Evolutionary conservation across 2,329 filamentous ascomycete species (phyloP).

Genomic region (Zymoseptoria tritici): DNA sequence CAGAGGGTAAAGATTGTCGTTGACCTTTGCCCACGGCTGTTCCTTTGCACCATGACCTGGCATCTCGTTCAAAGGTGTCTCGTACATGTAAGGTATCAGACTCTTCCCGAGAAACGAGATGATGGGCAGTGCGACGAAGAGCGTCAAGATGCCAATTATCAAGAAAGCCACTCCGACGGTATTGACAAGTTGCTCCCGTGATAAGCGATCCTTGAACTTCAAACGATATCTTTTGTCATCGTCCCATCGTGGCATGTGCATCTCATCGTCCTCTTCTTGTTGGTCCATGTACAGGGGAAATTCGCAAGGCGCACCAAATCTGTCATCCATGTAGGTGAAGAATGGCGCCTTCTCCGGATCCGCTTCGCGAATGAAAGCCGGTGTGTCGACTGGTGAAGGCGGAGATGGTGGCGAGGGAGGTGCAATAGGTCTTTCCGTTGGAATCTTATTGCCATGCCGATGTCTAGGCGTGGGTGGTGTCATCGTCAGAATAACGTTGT

Average conservation of each 20-base stretch:
- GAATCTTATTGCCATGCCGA: neutral
- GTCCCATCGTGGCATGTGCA: constrained; percentile 47
- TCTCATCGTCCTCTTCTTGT: constrained; percentile 47
- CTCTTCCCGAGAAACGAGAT: constrained; percentile 39
- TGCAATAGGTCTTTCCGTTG: constrained; percentile 4
- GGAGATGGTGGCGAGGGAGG: constrained; percentile 3
- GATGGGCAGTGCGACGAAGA: constrained; percentile 47
- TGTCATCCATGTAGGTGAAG: constrained; percentile 41
- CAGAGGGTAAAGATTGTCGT: constrained; percentile 41
- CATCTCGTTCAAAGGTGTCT: constrained; percentile 36
- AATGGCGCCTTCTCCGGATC: constrained; percentile 31
- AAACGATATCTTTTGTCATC: constrained; percentile 41
- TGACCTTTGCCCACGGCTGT: constrained; percentile 41
- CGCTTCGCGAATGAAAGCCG: constrained; percentile 23
- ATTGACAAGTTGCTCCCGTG: constrained; percentile 37
- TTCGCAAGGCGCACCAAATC: constrained; percentile 36
- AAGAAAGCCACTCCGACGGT: constrained; percentile 39
- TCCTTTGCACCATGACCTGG: constrained; percentile 22
- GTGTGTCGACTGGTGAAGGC: constrained; percentile 16
- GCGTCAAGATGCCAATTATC: constrained; percentile 40
- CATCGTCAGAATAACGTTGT: constrained; percentile 13
- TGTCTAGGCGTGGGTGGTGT: constrained; percentile 11
- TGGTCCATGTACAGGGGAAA: constrained; percentile 45
- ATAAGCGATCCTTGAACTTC: constrained; percentile 39
- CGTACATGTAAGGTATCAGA: constrained; percentile 33